These are phyloP conservation scores for Corrigiola litoralis DNA, from an alignment of 179 eudicot species.

Conservation along the genomic window DNA sequence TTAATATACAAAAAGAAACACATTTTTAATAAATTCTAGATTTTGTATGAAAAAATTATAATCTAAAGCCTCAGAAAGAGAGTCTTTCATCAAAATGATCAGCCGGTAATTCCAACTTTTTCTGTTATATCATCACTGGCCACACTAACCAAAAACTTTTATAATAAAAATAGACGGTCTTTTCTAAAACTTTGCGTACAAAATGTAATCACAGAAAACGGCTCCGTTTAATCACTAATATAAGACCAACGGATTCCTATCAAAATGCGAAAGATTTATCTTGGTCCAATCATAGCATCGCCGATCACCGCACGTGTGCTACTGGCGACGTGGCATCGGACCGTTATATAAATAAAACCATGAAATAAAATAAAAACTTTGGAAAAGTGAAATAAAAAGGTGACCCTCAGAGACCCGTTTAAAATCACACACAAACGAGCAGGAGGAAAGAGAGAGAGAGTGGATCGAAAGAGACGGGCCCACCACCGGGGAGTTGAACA, in stretches of 20 bases:
- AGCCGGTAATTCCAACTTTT: conserved; percentile 37
- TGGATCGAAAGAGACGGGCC: background rate
- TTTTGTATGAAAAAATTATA: background rate
- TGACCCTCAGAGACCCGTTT: conserved; percentile 32
- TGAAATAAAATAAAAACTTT: background rate
- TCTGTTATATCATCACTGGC: conserved; percentile 18
- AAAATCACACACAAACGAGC: conserved; percentile 23
- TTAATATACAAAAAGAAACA: too few relatives aligned
- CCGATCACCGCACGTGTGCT: conserved; percentile 25
- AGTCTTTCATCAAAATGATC: conserved; percentile 23
- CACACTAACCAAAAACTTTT: background rate
- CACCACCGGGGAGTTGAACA: background rate
- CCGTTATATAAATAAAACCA: background rate
- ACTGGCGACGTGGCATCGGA: conserved; percentile 31
- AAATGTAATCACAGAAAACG: conserved; percentile 29
- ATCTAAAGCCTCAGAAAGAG: conserved; percentile 28
- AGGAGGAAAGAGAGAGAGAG: background rate
- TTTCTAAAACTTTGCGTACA: too few relatives aligned
- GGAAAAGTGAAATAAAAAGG: too few relatives aligned
- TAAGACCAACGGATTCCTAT: conserved; percentile 25
- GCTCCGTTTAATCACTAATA: conserved; percentile 23
- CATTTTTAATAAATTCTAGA: background rate
- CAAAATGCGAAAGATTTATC: conserved; percentile 27
- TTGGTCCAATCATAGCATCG: conserved; percentile 38
- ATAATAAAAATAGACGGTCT: background rate